phyloP scores from a whole-genome alignment of 257 asterid species.

The Thymus quinquecostatus region DNA sequence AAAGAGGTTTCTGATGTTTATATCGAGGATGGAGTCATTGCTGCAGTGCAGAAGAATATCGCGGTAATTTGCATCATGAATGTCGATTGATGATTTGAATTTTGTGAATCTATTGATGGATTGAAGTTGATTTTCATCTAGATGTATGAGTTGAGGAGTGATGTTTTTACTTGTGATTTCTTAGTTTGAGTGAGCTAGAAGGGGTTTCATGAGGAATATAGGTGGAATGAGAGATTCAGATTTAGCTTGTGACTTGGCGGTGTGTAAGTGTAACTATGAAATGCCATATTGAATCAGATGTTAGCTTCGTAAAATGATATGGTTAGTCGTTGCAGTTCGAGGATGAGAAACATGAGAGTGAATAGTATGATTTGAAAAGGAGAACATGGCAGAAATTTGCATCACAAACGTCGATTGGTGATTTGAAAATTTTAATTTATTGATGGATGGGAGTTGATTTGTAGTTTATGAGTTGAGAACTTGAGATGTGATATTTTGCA shows the following conservation, averaged over 20 bases:
- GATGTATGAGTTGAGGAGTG: slow-evolving; percentile 2
- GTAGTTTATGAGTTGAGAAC: slow-evolving; percentile 6
- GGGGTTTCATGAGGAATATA: not conserved
- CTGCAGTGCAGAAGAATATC: slow-evolving; percentile 63
- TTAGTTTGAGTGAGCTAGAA: slow-evolving; percentile 5
- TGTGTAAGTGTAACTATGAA: not conserved
- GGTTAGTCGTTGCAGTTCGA: not conserved
- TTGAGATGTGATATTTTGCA: not conserved
- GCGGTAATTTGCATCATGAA: slow-evolving; percentile 45
- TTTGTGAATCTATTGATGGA: slow-evolving; percentile 20
- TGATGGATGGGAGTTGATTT: slow-evolving; percentile 20
- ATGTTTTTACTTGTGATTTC: not conserved
- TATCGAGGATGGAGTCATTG: slow-evolving; percentile 75
- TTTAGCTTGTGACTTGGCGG: not conserved
- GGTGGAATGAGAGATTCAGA: not conserved
- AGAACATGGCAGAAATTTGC: slow-evolving; percentile 58
- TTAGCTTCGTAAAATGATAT: not conserved
- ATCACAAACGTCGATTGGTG: not conserved
- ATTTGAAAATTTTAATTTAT: slow-evolving; percentile 20
- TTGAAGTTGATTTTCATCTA: slow-evolving; percentile 17
- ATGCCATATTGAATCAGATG: slow-evolving; percentile 4
- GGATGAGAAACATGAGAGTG: not conserved
- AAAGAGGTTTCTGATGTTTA: slow-evolving; percentile 86
- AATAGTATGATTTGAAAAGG: slow-evolving; percentile 20
- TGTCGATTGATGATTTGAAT: not conserved